These are phyloP conservation scores for Larix kaempferi DNA, from an alignment of 75 land plant species.

Conservation along the genomic window DNA sequence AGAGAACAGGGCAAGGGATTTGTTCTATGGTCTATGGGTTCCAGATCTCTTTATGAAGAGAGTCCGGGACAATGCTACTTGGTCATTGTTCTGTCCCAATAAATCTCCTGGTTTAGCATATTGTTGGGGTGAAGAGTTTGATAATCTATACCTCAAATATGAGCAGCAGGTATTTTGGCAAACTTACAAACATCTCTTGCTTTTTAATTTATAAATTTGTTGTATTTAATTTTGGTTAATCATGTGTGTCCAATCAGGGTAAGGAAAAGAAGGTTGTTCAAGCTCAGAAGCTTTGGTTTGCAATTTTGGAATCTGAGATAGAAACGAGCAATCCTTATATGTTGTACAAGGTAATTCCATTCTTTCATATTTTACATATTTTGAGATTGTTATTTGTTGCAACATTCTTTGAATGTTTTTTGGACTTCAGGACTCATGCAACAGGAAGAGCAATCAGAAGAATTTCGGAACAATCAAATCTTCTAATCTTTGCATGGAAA, in stretches of 20 bases:
- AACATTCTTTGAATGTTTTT: not conserved
- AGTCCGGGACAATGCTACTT: constrained; percentile 25
- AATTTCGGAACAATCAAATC: constrained; percentile 47
- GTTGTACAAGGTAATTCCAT: constrained; percentile 28
- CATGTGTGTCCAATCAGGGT: constrained; percentile 15
- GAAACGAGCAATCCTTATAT: constrained; percentile 50
- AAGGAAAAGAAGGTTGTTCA: constrained; percentile 34
- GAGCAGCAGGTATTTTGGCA: constrained; percentile 28
- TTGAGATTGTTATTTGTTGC: not conserved
- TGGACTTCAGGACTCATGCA: constrained; percentile 33
- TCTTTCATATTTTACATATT: not conserved
- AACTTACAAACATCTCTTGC: not conserved
- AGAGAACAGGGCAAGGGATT: constrained; percentile 38
- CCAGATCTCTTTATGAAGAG: constrained; percentile 45
- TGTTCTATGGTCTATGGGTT: constrained; percentile 47
- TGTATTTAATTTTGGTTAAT: not conserved
- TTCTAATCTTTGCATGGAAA: constrained; percentile 47
- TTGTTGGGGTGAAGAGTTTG: constrained; percentile 54
- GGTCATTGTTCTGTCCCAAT: constrained; percentile 47
- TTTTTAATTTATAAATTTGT: not conserved
- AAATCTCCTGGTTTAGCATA: constrained; percentile 45
- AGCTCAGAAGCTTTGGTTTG: constrained; percentile 52
- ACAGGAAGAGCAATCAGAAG: constrained; percentile 51
- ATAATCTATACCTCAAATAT: constrained; percentile 24
- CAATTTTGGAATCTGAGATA: constrained; percentile 41